Percentiles rank a stretch among this genome's conserved stretches.
Evolutionary conservation across 805 yeast species (phyloP).

Genomic region (Yamadazyma sp.): DNA sequence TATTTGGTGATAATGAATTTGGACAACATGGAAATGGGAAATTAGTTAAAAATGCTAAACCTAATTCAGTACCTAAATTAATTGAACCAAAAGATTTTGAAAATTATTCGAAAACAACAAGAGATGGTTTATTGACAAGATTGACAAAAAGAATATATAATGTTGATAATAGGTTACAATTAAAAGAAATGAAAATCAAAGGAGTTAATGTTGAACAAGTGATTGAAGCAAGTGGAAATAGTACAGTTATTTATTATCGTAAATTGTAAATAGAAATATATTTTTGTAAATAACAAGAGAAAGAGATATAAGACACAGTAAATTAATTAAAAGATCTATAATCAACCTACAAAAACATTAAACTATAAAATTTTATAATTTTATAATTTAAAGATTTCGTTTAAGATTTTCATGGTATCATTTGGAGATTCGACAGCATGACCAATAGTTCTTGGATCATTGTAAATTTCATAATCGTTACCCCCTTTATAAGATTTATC

Average conservation of each 20-base stretch:
- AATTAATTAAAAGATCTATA: too few relatives aligned
- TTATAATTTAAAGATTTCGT: slow-evolving; percentile 68
- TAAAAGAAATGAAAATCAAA: slow-evolving; percentile 19
- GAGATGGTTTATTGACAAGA: slow-evolving; percentile 17
- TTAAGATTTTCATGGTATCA: slow-evolving; percentile 83
- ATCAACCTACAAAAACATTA: too few relatives aligned
- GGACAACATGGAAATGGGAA: slow-evolving; percentile 89
- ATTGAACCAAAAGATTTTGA: slow-evolving; percentile 50
- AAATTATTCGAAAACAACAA: slow-evolving; percentile 4
- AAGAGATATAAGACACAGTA: too few relatives aligned
- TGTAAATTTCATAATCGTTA: slow-evolving; percentile 96
- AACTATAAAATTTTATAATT: too few relatives aligned
- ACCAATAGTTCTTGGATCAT: slow-evolving; percentile 90
- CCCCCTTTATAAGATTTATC: slow-evolving; percentile 98
- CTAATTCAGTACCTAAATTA: slow-evolving; percentile 51
- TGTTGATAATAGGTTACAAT: slow-evolving; percentile 45
- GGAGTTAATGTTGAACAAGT: slow-evolving; percentile 47
- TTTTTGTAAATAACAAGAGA: too few relatives aligned
- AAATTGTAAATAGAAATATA: too few relatives aligned
- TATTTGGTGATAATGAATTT: slow-evolving; percentile 80
- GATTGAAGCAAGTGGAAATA: slow-evolving; percentile 57
- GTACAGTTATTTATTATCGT: slow-evolving; percentile 62
- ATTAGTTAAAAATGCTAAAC: slow-evolving; percentile 54
- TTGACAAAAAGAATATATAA: slow-evolving; percentile 28
- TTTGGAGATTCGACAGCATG: slow-evolving; percentile 88